Conservation (phyloP, 768 basidiomycete species). For the Lentinula guzmanii region DNA sequence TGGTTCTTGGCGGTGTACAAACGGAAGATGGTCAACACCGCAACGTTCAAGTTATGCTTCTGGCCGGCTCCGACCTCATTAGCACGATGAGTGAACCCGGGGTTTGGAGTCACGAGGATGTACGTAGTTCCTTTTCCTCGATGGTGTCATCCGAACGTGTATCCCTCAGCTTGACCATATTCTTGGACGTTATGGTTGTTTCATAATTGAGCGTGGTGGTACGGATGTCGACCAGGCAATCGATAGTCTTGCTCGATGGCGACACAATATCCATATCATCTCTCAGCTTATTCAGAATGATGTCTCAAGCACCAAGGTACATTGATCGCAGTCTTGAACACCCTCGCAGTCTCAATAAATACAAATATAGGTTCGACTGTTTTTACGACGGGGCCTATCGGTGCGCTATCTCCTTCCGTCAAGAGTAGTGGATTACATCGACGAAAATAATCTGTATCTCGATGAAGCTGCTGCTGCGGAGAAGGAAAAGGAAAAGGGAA, state of each 20-base stretch:
- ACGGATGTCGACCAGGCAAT: conserved; percentile 85
- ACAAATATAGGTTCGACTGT: conserved; percentile 48
- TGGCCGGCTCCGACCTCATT: conserved; percentile 98
- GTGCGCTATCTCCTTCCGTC: conserved; percentile 88
- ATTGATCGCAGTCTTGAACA: background rate
- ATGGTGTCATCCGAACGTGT: background rate
- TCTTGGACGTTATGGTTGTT: conserved; percentile 87
- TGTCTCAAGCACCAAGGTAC: conserved; percentile 90
- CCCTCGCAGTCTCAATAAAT: background rate
- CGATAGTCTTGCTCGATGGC: conserved; percentile 68
- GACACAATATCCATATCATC: conserved; percentile 84
- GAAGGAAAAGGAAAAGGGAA: conserved; percentile 8
- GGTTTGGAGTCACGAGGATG: conserved; percentile 94
- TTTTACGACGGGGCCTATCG: conserved; percentile 74
- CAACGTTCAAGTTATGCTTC: conserved; percentile 80
- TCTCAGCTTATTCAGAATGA: conserved; percentile 96
- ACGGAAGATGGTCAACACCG: conserved; percentile 71
- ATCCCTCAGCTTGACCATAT: conserved; percentile 83
- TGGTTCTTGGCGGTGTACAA: conserved; percentile 69
- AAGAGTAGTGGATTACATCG: conserved; percentile 92
- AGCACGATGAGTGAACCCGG: conserved; percentile 98
- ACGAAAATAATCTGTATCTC: conserved; percentile 70
- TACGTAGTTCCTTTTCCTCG: conserved; percentile 34
- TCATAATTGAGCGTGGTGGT: conserved; percentile 94
- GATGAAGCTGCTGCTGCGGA: conserved; percentile 41